Evolutionary conservation across 352 stramenopile species (phyloP).

Genomic region (Phytophthora syringae): DNA sequence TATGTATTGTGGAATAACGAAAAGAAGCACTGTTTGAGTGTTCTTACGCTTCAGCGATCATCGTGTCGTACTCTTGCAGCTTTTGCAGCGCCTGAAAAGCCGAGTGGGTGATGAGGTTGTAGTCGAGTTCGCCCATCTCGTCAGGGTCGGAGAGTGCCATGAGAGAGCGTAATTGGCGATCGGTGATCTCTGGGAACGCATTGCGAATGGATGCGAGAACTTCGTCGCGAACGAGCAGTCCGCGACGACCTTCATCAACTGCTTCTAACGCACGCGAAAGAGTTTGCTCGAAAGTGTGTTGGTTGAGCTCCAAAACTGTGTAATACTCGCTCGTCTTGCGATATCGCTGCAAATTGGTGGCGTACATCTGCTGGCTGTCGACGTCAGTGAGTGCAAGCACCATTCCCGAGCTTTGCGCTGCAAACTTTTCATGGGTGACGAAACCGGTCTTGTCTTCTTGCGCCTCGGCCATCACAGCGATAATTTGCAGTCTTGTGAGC

Average conservation of each 20-base stretch:
- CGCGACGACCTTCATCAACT: conserved; percentile 65
- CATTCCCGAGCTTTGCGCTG: conserved; percentile 69
- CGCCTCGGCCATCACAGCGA: conserved; percentile 68
- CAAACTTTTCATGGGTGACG: conserved; percentile 80
- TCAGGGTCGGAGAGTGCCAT: conserved; percentile 69
- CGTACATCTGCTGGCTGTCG: conserved; percentile 68
- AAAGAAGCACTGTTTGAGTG: conserved; percentile 5
- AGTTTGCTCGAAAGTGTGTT: conserved; percentile 83
- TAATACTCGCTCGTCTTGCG: conserved; percentile 83
- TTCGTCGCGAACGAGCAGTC: conserved; percentile 60
- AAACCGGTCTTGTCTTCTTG: conserved; percentile 81
- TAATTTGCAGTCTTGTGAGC: conserved; percentile 81
- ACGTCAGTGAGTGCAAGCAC: conserved; percentile 70
- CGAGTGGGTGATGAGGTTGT: conserved; percentile 68
- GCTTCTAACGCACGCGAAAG: conserved; percentile 68
- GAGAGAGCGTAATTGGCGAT: conserved; percentile 68
- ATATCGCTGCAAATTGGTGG: conserved; percentile 65
- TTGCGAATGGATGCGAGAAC: conserved; percentile 64
- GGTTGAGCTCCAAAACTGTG: conserved; percentile 75
- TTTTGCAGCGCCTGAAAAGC: conserved; percentile 81
- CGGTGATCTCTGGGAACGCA: conserved; percentile 65
- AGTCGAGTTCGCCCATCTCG: conserved; percentile 78
- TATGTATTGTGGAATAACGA: conserved; percentile 37
- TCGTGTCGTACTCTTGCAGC: conserved; percentile 86
- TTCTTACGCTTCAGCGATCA: conserved; percentile 68